Conservation (phyloP, 768 basidiomycete species). For the Gymnopilus junonius region DNA sequence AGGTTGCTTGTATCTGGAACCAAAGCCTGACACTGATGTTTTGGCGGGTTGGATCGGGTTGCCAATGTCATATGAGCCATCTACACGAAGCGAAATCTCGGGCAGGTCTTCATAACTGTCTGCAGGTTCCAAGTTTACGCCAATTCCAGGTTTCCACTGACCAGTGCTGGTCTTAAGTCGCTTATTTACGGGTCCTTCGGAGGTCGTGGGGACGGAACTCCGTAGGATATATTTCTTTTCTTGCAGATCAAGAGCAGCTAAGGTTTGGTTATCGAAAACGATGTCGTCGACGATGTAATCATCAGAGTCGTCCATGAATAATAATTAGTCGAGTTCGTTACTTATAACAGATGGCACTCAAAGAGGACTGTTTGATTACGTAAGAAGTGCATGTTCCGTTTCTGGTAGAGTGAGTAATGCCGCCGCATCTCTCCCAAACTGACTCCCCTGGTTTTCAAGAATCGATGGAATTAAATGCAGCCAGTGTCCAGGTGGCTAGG, state of each 20-base stretch:
- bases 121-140: slow-evolving; percentile 25
- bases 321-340: background rate
- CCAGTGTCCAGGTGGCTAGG: slow-evolving; percentile 31
- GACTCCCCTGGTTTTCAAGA: background rate
- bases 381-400: background rate
- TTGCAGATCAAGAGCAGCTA: slow-evolving; percentile 64
- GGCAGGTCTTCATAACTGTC: slow-evolving; percentile 59
- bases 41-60: background rate
- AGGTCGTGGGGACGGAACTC: slow-evolving; percentile 15
- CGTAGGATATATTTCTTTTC: slow-evolving; percentile 50
- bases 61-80: slow-evolving; percentile 58
- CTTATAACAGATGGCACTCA: background rate
- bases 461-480: slow-evolving; percentile 35
- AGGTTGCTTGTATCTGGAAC: background rate
- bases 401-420: background rate
- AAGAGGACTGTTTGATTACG: background rate
- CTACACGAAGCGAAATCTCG: slow-evolving; percentile 62
- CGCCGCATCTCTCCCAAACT: background rate
- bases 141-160: slow-evolving; percentile 42
- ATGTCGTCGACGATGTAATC: slow-evolving; percentile 68
- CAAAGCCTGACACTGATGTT: background rate
- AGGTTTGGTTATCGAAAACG: slow-evolving; percentile 61
- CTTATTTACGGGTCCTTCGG: slow-evolving; percentile 50
- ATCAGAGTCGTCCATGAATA: slow-evolving; percentile 74
- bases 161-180: slow-evolving; percentile 56